These are phyloP conservation scores for Metarhizium brunneum DNA, from an alignment of 2,329 filamentous ascomycete species.

Conservation along the genomic window DNA sequence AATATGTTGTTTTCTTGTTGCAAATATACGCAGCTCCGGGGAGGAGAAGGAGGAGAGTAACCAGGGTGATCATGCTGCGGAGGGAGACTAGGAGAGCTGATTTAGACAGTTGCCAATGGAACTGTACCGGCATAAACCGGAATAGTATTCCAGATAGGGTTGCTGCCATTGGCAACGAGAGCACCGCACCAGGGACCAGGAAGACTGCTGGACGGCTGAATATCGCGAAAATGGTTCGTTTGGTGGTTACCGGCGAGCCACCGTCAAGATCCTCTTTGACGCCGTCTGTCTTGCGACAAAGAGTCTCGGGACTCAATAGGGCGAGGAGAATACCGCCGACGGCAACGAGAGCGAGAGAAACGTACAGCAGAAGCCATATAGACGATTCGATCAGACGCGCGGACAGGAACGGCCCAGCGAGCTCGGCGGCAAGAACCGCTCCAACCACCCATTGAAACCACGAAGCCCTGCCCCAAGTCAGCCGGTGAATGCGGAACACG, in stretches of 20 bases:
- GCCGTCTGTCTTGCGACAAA: conserved; percentile 1
- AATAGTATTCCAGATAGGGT: conserved; percentile 14
- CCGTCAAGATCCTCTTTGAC: not conserved
- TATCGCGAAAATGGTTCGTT: conserved; percentile 8
- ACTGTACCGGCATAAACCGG: conserved; percentile 17
- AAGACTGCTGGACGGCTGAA: conserved; percentile 12
- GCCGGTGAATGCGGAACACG: not conserved
- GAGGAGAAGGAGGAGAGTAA: conserved; percentile 14
- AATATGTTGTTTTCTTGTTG: conserved; percentile 1
- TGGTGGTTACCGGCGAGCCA: not conserved
- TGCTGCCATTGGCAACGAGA: conserved; percentile 13
- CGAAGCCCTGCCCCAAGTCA: conserved; percentile 8
- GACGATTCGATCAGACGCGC: conserved; percentile 9
- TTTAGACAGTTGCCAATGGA: conserved; percentile 12
- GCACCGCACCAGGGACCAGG: conserved; percentile 15
- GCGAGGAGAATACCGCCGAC: conserved; percentile 10
- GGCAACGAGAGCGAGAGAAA: conserved; percentile 12
- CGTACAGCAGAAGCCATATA: conserved; percentile 13
- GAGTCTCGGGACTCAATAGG: conserved; percentile 14
- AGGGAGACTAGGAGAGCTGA: conserved; percentile 16
- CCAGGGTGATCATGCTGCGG: conserved; percentile 12
- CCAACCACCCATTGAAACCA: conserved; percentile 17
- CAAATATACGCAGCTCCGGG: conserved; percentile 10
- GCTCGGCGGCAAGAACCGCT: conserved; percentile 12
- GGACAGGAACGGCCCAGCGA: conserved; percentile 13